These are phyloP conservation scores for Blastocystis sp. DNA, from an alignment of 352 stramenopile species.

Conservation along the genomic window DNA sequence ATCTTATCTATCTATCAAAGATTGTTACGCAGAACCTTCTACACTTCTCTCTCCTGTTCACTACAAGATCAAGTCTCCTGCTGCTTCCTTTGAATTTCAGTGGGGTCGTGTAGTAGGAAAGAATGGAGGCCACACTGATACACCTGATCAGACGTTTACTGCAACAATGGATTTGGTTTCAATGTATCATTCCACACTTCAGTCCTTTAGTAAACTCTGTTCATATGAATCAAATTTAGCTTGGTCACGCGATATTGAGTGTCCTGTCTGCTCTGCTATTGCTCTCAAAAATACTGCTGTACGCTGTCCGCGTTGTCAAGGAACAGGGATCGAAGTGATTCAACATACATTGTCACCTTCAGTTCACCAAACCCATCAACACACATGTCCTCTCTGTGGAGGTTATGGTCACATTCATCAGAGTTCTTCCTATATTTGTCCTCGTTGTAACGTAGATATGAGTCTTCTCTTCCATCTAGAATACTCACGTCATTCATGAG, in stretches of 20 bases:
- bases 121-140: background rate
- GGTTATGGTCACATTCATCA: background rate
- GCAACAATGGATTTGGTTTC: background rate
- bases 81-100: background rate
- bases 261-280: background rate
- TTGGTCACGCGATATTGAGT: conserved; percentile 33
- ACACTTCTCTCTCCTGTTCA: background rate
- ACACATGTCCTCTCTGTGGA: conserved; percentile 1
- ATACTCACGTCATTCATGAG: background rate
- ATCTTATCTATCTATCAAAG: background rate
- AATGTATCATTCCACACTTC: background rate
- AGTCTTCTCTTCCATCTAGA: background rate
- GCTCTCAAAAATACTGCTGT: background rate
- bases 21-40: conserved; percentile 13
- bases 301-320: conserved; percentile 17
- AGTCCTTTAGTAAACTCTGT: conserved; percentile 14
- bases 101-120: background rate
- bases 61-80: background rate
- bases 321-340: background rate
- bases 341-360: background rate
- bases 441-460: background rate
- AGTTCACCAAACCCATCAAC: background rate
- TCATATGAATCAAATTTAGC: background rate
- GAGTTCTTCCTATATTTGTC: background rate
- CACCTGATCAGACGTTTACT: background rate